Conservation (phyloP, 2,329 filamentous ascomycete species). For the Botrytis galanthina region DNA sequence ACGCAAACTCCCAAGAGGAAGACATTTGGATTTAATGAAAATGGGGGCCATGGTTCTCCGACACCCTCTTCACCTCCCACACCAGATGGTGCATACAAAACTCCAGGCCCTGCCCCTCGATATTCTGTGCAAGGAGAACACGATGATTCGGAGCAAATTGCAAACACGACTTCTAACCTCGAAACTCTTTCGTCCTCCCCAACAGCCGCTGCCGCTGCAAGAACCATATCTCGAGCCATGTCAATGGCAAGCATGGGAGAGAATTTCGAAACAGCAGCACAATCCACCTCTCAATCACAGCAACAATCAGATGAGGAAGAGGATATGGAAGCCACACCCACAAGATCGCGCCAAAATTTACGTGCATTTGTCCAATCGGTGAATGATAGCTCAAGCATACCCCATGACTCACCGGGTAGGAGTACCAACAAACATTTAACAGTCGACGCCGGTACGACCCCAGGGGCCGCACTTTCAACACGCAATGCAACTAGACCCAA, state of each 20-base stretch:
- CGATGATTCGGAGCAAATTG: slow-evolving; percentile 26
- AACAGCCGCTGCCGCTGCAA: slow-evolving; percentile 53
- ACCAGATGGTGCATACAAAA: slow-evolving; percentile 33
- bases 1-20: neutral
- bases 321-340: slow-evolving; percentile 32
- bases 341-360: slow-evolving; percentile 25
- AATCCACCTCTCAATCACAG: slow-evolving; percentile 23
- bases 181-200: slow-evolving; percentile 57
- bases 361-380: slow-evolving; percentile 24
- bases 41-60: slow-evolving; percentile 19
- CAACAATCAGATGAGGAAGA: slow-evolving; percentile 30
- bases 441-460: slow-evolving; percentile 48
- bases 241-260: slow-evolving; percentile 44
- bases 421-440: slow-evolving; percentile 33
- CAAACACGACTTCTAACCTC: slow-evolving; percentile 50
- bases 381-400: slow-evolving; percentile 32
- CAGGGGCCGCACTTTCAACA: slow-evolving; percentile 45
- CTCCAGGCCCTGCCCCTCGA: slow-evolving; percentile 27
- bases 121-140: slow-evolving; percentile 11
- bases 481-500: slow-evolving; percentile 49
- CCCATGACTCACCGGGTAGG: slow-evolving; percentile 40
- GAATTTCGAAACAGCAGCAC: slow-evolving; percentile 21
- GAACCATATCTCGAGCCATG: slow-evolving; percentile 52
- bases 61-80: slow-evolving; percentile 27
- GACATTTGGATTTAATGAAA: neutral